These are phyloP conservation scores for Spinellus fusiger DNA, from an alignment of 192 early-diverging fungal species.

Conservation along the genomic window DNA sequence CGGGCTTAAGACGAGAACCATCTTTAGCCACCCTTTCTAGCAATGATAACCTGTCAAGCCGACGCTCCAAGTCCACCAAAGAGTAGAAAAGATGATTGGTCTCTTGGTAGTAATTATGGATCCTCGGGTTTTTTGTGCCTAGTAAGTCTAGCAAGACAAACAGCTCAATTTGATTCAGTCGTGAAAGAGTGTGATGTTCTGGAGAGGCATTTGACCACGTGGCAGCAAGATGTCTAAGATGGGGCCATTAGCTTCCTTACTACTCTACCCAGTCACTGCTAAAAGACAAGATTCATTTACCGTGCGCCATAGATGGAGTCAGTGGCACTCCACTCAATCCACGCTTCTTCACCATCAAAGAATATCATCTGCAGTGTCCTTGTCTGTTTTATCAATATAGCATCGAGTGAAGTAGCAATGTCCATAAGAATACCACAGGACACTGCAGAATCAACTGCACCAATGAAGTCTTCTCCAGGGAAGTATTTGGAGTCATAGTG, in stretches of 20 bases:
- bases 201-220: slow-evolving; percentile 59
- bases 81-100: slow-evolving; percentile 68
- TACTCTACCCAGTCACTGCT: background rate
- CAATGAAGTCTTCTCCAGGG: slow-evolving; percentile 61
- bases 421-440: slow-evolving; percentile 89
- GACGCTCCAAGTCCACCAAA: slow-evolving; percentile 61
- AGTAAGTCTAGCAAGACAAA: slow-evolving; percentile 88
- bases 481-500: slow-evolving; percentile 93
- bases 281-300: slow-evolving; percentile 18
- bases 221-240: slow-evolving; percentile 66
- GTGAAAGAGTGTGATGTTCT: too few relatives aligned
- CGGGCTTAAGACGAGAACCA: slow-evolving; percentile 9
- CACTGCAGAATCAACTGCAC: slow-evolving; percentile 87
- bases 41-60: slow-evolving; percentile 38
- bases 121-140: slow-evolving; percentile 47
- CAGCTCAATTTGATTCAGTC: slow-evolving; percentile 72
- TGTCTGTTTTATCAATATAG: slow-evolving; percentile 43
- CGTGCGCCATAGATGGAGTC: slow-evolving; percentile 91
- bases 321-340: slow-evolving; percentile 59
- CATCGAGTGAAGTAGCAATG: slow-evolving; percentile 65
- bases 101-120: slow-evolving; percentile 56
- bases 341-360: slow-evolving; percentile 97
- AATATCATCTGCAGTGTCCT: slow-evolving; percentile 81
- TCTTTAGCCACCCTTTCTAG: slow-evolving; percentile 17
- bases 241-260: background rate